phyloP scores from a whole-genome alignment of 1,139 yeast genomes.

The Lodderomyces margitis region DNA sequence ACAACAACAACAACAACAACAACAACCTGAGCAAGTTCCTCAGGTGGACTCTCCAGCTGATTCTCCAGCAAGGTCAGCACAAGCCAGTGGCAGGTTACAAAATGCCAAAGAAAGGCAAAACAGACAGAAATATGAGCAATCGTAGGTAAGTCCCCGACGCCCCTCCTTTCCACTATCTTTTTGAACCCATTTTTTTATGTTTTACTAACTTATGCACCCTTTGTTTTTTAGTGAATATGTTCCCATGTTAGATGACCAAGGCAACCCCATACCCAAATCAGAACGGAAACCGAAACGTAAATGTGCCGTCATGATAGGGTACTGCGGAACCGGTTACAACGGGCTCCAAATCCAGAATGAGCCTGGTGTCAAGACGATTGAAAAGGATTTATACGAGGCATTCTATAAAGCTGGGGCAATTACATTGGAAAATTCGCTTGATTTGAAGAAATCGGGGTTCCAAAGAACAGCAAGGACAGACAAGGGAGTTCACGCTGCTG shows the following conservation, averaged over 20 bases:
- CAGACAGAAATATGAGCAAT: constrained; percentile 32
- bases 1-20: not conserved
- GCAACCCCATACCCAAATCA: constrained; percentile 55
- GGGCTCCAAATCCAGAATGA: constrained; percentile 88
- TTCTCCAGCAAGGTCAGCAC: not conserved
- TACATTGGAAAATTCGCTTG: constrained; percentile 84
- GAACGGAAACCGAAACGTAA: constrained; percentile 79
- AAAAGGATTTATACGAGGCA: constrained; percentile 84
- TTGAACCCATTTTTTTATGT: not conserved
- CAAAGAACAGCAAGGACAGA: constrained; percentile 98
- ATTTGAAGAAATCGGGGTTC: constrained; percentile 84
- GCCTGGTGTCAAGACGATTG: constrained; percentile 89
- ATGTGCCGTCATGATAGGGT: constrained; percentile 91
- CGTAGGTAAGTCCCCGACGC: constrained; percentile 44
- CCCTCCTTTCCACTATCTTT: not conserved
- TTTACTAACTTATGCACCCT: constrained; percentile 26
- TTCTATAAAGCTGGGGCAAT: constrained; percentile 88
- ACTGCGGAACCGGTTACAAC: constrained; percentile 97
- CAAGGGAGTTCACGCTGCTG: constrained; percentile 99
- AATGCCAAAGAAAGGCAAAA: constrained; percentile 23
- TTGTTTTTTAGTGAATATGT: constrained; percentile 30
- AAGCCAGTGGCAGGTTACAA: constrained; percentile 18
- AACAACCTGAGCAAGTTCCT: not conserved
- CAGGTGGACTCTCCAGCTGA: not conserved
- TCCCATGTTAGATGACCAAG: constrained; percentile 56